Evolutionary conservation across 1,139 yeast species (phyloP), one percentile per base, ranked within the genome.

Genomic region (Blastobotrys elegans): DNA sequence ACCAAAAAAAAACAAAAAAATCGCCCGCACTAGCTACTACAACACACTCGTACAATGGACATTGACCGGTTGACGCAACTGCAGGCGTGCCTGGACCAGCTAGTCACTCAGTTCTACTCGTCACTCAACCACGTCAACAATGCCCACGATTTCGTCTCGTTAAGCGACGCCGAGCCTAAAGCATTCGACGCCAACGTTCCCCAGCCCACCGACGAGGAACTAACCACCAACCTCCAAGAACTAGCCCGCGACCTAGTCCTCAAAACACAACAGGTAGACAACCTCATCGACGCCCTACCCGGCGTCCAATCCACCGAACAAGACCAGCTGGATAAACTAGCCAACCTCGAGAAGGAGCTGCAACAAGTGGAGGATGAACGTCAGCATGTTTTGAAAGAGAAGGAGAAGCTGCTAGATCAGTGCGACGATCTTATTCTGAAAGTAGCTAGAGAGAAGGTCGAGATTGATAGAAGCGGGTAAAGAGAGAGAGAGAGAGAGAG

Each of bases 51-150:
- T n/a, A n/a, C n/a, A 17, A 41, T 33, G 37, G 44, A 47, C 65
- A 50, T 96, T 0, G 98, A 92, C 67, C 72, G 97, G 60, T 72
- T 92, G 34, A 89, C 97, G 1, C 98, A 92, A 64, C 76, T 92
- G 31, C 98, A 92, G 63, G 77, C 86, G 40, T 89, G 97, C 58
- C 71, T 92, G 42, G 98, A 92, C 67, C 96, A 75, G 71, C 78
- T 92, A 50, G 80, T 88, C 49, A 96, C 87, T 55, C 97, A 90
- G 69, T 87, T 89, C 70, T 85, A 87, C 63, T 94, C 97, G 5
- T 84, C 97, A 1, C 73, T 92, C 47, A 86, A 87, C 63, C 89
- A 89, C 61, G 84, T 90, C 38, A 94, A 88, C 63, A 76, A 77
- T 52, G 77, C 79, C 52, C 89, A 82, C 58, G 83, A 76, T 57